Conservation (phyloP, 768 basidiomycete species). For the Pleurotus djamor region DNA sequence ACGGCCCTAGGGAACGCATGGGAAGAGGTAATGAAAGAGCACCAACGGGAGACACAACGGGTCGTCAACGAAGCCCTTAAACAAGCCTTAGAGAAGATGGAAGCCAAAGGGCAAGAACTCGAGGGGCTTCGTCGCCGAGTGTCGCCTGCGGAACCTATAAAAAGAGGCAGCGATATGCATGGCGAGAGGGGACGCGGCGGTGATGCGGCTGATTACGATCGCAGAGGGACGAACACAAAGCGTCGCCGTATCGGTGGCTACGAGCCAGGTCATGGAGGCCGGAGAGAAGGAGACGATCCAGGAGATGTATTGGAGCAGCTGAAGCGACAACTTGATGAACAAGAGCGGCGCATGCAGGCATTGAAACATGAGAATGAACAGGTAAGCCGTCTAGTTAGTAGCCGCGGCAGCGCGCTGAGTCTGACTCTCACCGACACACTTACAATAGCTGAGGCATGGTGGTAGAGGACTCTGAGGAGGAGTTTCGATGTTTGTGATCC, state of each 20-base stretch:
- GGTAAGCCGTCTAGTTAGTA: constrained; percentile 23
- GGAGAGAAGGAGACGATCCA: neutral
- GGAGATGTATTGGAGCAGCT: constrained; percentile 39
- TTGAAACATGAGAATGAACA: constrained; percentile 46
- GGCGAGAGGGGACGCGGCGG: neutral
- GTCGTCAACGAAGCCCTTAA: constrained; percentile 30
- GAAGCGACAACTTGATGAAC: constrained; percentile 48
- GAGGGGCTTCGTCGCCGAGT: constrained; percentile 8
- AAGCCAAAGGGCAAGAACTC: constrained; percentile 22
- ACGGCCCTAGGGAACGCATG: constrained; percentile 42
- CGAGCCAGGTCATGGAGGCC: neutral
- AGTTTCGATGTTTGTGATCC: neutral
- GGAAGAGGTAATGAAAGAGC: constrained; percentile 40
- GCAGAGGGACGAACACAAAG: neutral
- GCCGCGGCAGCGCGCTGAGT: neutral
- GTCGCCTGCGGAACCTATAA: neutral
- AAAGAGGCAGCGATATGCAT: no score
- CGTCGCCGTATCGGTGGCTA: neutral
- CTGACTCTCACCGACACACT: neutral
- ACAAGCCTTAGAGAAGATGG: constrained; percentile 28
- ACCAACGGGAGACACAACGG: constrained; percentile 38
- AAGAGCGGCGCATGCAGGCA: constrained; percentile 38
- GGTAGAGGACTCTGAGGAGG: no score
- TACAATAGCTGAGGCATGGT: constrained; percentile 23
- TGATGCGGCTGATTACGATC: neutral